Evolutionary conservation across 2,329 filamentous ascomycete species (phyloP).

Genomic region (Colletotrichum plurivorum): DNA sequence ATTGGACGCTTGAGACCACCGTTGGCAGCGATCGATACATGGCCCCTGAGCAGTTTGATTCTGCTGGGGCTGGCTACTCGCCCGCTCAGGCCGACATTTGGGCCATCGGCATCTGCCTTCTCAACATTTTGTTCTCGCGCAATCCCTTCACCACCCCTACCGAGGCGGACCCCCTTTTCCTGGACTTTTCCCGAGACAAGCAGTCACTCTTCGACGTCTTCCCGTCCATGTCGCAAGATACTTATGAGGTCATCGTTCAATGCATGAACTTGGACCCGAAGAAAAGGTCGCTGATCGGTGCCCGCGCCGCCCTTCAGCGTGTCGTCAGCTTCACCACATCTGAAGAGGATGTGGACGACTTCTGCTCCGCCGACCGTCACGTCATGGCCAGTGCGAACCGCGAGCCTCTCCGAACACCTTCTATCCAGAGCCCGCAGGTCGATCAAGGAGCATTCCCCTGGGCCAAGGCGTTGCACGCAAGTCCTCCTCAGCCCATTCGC

Average conservation of each 20-base stretch:
- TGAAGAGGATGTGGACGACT: constrained; percentile 92
- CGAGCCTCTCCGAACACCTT: constrained; percentile 95
- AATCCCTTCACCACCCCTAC: constrained; percentile 96
- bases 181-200: constrained; percentile 93
- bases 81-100: constrained; percentile 95
- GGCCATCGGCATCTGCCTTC: constrained; percentile 95
- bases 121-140: constrained; percentile 96
- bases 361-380: constrained; percentile 86
- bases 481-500: constrained; percentile 77
- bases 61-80: constrained; percentile 87
- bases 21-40: constrained; percentile 99
- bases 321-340: constrained; percentile 93
- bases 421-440: constrained; percentile 88
- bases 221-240: constrained; percentile 98
- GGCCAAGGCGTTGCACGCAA: constrained; percentile 89
- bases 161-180: constrained; percentile 90
- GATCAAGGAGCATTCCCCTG: constrained; percentile 92
- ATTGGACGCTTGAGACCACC: constrained; percentile 92
- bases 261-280: constrained; percentile 92
- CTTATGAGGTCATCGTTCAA: constrained; percentile 91
- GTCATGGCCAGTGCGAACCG: constrained; percentile 88
- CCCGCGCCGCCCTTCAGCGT: constrained; percentile 83
- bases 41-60: constrained; percentile 98
- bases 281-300: constrained; percentile 85
- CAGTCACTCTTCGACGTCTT: constrained; percentile 98